Evolutionary conservation across 768 basidiomycete species (phyloP), one percentile per base, ranked within the genome.

Genomic region (Chlorophyllum brunneum): DNA sequence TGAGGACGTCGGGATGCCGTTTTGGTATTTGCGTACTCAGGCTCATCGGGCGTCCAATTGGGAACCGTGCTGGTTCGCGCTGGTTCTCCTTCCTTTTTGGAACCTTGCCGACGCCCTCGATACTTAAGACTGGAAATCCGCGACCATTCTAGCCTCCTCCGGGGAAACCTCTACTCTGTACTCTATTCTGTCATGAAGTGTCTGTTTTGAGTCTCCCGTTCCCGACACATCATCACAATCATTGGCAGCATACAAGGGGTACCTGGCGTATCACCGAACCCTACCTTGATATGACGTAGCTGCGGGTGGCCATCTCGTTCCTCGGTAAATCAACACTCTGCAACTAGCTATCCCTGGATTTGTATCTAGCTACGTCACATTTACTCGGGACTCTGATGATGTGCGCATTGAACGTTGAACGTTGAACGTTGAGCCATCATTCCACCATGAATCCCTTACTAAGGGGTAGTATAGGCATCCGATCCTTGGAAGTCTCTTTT

Each of bases 321-420:
- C 48, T 29, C 38, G 48, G 38, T n/a, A 29, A 48, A 48, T 13
- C 20, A 10, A n/a, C n/a, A n/a, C n/a, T n/a, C 1, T 34, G 6
- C 18, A 36, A 18, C 22, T 4, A n/a, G 33, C 33, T 34, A 34
- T 34, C 16, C 16, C 11, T 34, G 33, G 16, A 4, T n/a, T 6
- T 34, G 4, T n/a, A 6, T 8, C 5, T 34, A 13, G 7, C 33
- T 34, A 34, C 33, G 33, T 34, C 33, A 34, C 16, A 34, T n/a
- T n/a, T n/a, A 47, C 45, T 23, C 45, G 45, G 45, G n/a, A 47
- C 45, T 36, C 16, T 47, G 44, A 45, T 26, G 18, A 20, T n/a
- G n/a, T 45, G 39, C 20, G n/a, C n/a, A n/a, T n/a, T n/a, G n/a
- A n/a, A n/a, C n/a, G n/a, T n/a, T n/a, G n/a, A n/a, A n/a, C n/a